These are phyloP conservation scores for Alnus glutinosa DNA, from an alignment of 306 rosid species.

Conservation along the genomic window DNA sequence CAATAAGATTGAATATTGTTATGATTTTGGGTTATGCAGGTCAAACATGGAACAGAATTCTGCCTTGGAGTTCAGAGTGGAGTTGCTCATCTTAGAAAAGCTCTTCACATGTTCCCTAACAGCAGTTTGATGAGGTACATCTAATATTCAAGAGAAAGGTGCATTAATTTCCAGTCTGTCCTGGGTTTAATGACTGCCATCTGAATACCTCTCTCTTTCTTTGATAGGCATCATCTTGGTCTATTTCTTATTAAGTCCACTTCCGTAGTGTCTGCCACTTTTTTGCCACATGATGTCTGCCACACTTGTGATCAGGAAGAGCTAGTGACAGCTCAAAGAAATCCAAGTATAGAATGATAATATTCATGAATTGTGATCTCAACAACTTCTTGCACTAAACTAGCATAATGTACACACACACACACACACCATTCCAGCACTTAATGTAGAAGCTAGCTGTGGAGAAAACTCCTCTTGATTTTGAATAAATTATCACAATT, in stretches of 20 bases:
- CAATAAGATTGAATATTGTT: background rate
- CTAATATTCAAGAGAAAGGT: background rate
- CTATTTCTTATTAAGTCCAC: background rate
- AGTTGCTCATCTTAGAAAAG: constrained; percentile 68
- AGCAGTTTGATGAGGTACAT: constrained; percentile 69
- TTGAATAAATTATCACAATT: background rate
- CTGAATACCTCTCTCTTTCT: background rate
- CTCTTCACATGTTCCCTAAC: constrained; percentile 84
- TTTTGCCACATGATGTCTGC: background rate
- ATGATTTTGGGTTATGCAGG: constrained; percentile 44
- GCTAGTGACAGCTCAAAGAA: background rate
- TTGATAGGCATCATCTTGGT: background rate
- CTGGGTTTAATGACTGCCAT: background rate
- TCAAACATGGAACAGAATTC: constrained; percentile 54
- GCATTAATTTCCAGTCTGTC: background rate
- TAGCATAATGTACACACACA: background rate
- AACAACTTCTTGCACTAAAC: background rate
- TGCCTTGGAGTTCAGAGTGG: constrained; percentile 67
- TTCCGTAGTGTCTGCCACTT: background rate
- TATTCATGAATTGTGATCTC: background rate
- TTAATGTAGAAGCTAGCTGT: background rate
- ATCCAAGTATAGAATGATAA: background rate
- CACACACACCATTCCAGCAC: background rate
- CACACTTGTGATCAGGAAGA: background rate
- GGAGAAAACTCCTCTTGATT: too few species aligned